phyloP scores from a whole-genome alignment of 1,139 yeast species.

The Arxiozyma heterogenica region DNA sequence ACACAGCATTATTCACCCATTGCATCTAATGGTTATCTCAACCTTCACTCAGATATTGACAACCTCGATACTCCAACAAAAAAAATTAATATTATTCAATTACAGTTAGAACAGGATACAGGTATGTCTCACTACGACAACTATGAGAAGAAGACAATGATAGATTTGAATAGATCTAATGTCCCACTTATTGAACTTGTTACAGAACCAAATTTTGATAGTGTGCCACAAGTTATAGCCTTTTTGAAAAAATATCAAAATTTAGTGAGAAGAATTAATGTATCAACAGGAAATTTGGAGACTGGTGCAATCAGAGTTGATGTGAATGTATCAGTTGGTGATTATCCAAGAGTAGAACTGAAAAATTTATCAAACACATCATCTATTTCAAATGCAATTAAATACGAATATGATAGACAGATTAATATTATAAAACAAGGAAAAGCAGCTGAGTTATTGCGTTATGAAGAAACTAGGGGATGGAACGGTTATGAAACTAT shows the following conservation, averaged over 20 bases:
- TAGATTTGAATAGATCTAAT: slow-evolving; percentile 80
- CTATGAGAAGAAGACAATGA: slow-evolving; percentile 32
- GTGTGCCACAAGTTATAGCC: slow-evolving; percentile 58
- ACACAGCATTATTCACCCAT: slow-evolving; percentile 83
- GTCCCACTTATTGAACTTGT: slow-evolving; percentile 85
- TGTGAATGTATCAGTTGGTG: slow-evolving; percentile 74
- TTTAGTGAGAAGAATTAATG: slow-evolving; percentile 54
- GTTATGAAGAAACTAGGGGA: slow-evolving; percentile 72
- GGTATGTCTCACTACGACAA: slow-evolving; percentile 63
- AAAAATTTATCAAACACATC: slow-evolving; percentile 81
- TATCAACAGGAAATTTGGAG: slow-evolving; percentile 86
- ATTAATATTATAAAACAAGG: slow-evolving; percentile 34
- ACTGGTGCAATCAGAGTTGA: slow-evolving; percentile 94
- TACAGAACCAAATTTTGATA: slow-evolving; percentile 77
- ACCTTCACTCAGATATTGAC: slow-evolving; percentile 44
- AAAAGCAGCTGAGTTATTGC: slow-evolving; percentile 31
- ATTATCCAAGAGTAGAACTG: slow-evolving; percentile 69
- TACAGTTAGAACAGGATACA: slow-evolving; percentile 91
- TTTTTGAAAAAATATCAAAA: slow-evolving; percentile 77
- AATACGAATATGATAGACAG: slow-evolving; percentile 70
- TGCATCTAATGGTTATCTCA: slow-evolving; percentile 56
- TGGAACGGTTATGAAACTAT: slow-evolving; percentile 75
- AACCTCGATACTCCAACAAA: slow-evolving; percentile 38
- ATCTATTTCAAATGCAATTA: slow-evolving; percentile 70
- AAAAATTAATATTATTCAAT: slow-evolving; percentile 51